These are phyloP conservation scores for Magnusiomyces suaveolens DNA, from an alignment of 1,139 yeast genomes.

Conservation along the genomic window DNA sequence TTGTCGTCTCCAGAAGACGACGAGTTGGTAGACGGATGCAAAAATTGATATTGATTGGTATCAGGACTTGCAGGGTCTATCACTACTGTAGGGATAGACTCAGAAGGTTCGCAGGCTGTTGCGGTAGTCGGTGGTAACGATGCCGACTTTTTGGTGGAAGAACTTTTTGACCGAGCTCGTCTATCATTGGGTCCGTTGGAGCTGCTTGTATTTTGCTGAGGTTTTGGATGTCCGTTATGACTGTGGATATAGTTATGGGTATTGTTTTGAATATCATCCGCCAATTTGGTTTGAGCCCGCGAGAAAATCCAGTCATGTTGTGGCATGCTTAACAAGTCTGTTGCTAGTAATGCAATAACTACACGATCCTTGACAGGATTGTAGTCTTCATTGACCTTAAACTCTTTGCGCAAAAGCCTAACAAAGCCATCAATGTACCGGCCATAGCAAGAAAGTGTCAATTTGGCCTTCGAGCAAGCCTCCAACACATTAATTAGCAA, in stretches of 20 bases:
- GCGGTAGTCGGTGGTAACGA: no score
- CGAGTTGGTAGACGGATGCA: background rate
- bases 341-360: slow-evolving; percentile 22
- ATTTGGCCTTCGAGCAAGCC: slow-evolving; percentile 1
- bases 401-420: slow-evolving; percentile 1
- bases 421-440: slow-evolving; percentile 13
- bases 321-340: slow-evolving; percentile 21
- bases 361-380: slow-evolving; percentile 22
- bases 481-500: slow-evolving; percentile 3
- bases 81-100: no score
- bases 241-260: background rate
- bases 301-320: slow-evolving; percentile 24
- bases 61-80: no score
- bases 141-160: no score
- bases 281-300: background rate
- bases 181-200: background rate
- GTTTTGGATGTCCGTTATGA: background rate
- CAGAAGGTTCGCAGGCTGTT: no score
- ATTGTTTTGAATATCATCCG: background rate
- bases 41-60: background rate
- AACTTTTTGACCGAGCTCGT: background rate
- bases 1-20: background rate
- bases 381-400: slow-evolving; percentile 3
- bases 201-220: no score
- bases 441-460: slow-evolving; percentile 5